A percentile compares a stretch with the other conserved stretches of the same genome.
These are phyloP conservation scores for Cicer arietinum DNA, from an alignment of 306 rosid species.

Conservation along the genomic window DNA sequence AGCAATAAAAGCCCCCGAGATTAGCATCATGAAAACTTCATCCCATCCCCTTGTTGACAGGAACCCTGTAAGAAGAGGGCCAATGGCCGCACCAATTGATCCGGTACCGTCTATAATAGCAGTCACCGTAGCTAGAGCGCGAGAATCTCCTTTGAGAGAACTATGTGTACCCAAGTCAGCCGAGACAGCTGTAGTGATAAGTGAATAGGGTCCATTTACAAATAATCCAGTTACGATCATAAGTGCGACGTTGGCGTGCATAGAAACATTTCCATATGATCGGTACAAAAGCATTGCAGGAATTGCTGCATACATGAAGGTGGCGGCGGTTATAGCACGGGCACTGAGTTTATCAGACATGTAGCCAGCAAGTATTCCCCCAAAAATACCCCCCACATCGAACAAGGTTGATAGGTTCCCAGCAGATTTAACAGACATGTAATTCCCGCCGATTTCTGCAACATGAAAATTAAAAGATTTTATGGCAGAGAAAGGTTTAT, in stretches of 20 bases:
- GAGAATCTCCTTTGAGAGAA: conserved; percentile 77
- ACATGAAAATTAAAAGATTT: conserved; percentile 33
- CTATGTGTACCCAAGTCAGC: conserved; percentile 86
- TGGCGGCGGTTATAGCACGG: conserved; percentile 78
- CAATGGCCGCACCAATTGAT: conserved; percentile 84
- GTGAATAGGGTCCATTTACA: conserved; percentile 88
- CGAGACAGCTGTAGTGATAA: conserved; percentile 88
- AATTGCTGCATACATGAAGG: conserved; percentile 79
- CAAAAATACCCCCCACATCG: conserved; percentile 83
- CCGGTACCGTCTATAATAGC: conserved; percentile 92
- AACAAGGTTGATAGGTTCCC: conserved; percentile 86
- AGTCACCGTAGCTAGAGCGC: conserved; percentile 87
- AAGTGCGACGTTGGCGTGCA: conserved; percentile 61
- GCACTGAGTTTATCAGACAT: conserved; percentile 82
- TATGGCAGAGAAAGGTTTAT: conserved; percentile 22
- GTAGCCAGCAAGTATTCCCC: conserved; percentile 87
- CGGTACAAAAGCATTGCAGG: conserved; percentile 70
- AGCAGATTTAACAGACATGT: conserved; percentile 74
- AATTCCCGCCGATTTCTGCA: conserved; percentile 80
- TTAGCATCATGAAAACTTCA: conserved; percentile 70
- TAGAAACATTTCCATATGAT: conserved; percentile 63
- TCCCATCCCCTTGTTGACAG: conserved; percentile 75
- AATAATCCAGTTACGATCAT: conserved; percentile 81
- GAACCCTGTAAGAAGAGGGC: conserved; percentile 88
- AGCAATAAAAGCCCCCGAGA: conserved; percentile 69